Evolutionary conservation across 2,329 filamentous ascomycete genomes (phyloP).

Genomic region (Cladobotryum mycophilum): DNA sequence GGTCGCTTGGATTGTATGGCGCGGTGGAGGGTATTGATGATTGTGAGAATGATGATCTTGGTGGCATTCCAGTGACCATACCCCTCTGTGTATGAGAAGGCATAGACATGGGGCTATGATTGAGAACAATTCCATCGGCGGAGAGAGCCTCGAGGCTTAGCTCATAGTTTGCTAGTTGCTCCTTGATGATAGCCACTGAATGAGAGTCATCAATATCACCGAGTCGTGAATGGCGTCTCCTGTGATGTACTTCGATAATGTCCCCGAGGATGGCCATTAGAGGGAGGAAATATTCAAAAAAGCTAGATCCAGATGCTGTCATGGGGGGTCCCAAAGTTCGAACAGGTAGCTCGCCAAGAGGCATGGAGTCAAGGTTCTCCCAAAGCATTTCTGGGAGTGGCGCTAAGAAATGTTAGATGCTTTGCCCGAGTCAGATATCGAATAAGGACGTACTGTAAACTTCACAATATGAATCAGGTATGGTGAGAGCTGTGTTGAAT

Average conservation of each 20-base stretch:
- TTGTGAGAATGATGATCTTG: conserved; percentile 12
- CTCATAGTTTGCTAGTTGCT: conserved; percentile 33
- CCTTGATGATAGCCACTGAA: conserved; percentile 29
- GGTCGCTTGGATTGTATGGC: conserved; percentile 18
- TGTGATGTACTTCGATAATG: conserved; percentile 41
- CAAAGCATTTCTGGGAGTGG: conserved; percentile 36
- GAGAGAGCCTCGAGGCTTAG: conserved; percentile 29
- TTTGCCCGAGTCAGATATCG: background rate
- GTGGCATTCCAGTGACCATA: conserved; percentile 3
- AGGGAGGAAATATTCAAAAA: conserved; percentile 46
- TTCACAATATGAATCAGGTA: conserved; percentile 41
- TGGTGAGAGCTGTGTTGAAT: conserved; percentile 37
- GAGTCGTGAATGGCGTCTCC: conserved; percentile 36
- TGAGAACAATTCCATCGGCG: conserved; percentile 16
- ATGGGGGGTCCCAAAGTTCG: conserved; percentile 33
- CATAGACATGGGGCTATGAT: conserved; percentile 3
- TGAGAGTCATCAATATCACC: conserved; percentile 29
- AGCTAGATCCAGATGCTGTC: conserved; percentile 34
- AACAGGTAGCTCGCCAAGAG: conserved; percentile 24
- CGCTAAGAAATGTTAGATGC: conserved; percentile 14
- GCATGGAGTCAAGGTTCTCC: conserved; percentile 31
- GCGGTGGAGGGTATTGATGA: conserved; percentile 6
- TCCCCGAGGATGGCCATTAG: conserved; percentile 44
- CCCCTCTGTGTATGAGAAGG: conserved; percentile 4
- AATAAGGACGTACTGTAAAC: conserved; percentile 25